These are phyloP conservation scores for Graphilbum ipis-grandicollis DNA, from an alignment of 2,329 filamentous ascomycete species.

Conservation along the genomic window DNA sequence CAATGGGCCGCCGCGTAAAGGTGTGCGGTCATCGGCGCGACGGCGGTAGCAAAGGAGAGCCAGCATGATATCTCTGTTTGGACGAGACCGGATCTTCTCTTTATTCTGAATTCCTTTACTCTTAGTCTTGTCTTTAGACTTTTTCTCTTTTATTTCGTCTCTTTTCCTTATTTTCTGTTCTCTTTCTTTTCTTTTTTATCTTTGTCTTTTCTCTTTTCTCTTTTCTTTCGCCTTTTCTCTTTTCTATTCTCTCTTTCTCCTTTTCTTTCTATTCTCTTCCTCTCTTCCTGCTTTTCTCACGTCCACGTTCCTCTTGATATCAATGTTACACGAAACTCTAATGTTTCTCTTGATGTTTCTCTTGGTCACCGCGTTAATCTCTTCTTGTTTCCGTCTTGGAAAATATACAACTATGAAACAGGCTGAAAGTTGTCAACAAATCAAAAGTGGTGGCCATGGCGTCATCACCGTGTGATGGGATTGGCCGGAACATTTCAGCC, in stretches of 20 bases:
- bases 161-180: background rate
- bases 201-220: background rate
- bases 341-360: no score
- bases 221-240: background rate
- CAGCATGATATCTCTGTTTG: no score
- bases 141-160: background rate
- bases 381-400: no score
- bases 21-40: conserved; percentile 15
- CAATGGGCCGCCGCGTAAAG: conserved; percentile 12
- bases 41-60: conserved; percentile 13
- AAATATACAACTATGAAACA: no score
- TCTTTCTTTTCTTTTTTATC: background rate
- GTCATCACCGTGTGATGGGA: no score
- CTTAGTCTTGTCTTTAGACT: background rate
- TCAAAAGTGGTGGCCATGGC: no score
- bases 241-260: background rate
- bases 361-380: no score
- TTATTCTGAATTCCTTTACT: background rate
- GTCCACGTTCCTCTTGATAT: no score
- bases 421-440: no score
- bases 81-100: background rate
- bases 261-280: background rate
- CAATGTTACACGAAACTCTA: no score
- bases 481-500: no score
- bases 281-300: background rate